Conservation (phyloP, 2,329 filamentous ascomycete species). For the Nothophaeocryptopus gaeumannii region DNA sequence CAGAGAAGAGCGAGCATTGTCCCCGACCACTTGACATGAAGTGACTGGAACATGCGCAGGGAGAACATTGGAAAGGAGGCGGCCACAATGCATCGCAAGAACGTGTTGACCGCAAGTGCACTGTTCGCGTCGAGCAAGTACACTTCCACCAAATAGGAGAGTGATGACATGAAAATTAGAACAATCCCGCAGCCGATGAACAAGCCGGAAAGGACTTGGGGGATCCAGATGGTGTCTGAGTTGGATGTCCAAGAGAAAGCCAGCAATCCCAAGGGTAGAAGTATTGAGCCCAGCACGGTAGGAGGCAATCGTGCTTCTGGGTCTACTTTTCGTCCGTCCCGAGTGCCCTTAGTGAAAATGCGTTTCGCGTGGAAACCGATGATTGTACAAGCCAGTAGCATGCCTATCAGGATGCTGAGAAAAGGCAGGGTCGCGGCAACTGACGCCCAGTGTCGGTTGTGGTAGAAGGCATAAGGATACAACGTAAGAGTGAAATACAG, state of each 20-base stretch:
- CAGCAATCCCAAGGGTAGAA: conserved; percentile 56
- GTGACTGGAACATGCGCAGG: conserved; percentile 28
- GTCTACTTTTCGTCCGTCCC: conserved; percentile 50
- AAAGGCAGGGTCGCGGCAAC: conserved; percentile 61
- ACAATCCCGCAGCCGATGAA: conserved; percentile 72
- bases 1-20: conserved; percentile 30
- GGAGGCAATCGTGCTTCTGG: conserved; percentile 60
- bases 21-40: conserved; percentile 31
- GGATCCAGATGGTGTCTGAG: conserved; percentile 51
- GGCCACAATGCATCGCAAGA: conserved; percentile 47
- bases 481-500: conserved; percentile 58
- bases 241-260: conserved; percentile 59
- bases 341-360: conserved; percentile 58
- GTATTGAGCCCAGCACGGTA: conserved; percentile 61
- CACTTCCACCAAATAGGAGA: conserved; percentile 25
- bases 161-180: conserved; percentile 74
- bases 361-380: conserved; percentile 65
- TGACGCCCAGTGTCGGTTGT: conserved; percentile 59
- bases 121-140: conserved; percentile 17
- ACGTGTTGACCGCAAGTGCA: conserved; percentile 35
- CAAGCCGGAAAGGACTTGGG: conserved; percentile 53
- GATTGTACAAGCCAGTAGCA: conserved; percentile 53
- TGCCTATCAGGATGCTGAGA: conserved; percentile 60
- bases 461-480: conserved; percentile 66
- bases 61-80: conserved; percentile 49